phyloP scores from a whole-genome alignment of 441 rosid genomes.

The Manihot esculenta region DNA sequence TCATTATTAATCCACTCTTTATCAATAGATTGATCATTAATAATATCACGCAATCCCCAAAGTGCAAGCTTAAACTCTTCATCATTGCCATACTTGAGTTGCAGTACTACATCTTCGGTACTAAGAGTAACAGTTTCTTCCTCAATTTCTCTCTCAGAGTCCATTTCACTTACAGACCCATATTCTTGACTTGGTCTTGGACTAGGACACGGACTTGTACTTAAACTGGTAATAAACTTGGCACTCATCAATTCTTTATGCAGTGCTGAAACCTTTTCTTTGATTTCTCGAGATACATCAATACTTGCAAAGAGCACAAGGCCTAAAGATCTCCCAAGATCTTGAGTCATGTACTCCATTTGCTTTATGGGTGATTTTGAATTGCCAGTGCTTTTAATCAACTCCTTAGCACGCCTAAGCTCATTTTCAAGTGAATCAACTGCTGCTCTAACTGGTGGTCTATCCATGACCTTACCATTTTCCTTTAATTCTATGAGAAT shows the following conservation, averaged over 20 bases:
- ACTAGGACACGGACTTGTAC: constrained; percentile 33
- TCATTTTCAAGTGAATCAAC: constrained; percentile 46
- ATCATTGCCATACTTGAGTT: constrained; percentile 56
- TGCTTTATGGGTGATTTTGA: constrained; percentile 33
- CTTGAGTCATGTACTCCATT: constrained; percentile 45
- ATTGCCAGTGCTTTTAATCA: constrained; percentile 33
- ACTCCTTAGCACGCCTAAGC: constrained; percentile 38
- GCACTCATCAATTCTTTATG: constrained; percentile 60
- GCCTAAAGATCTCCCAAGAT: constrained; percentile 70
- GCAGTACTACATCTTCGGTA: constrained; percentile 47
- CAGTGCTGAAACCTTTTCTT: constrained; percentile 40
- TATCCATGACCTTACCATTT: constrained; percentile 32
- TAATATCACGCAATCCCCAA: constrained; percentile 29
- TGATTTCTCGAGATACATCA: constrained; percentile 41
- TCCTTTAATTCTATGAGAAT: constrained; percentile 39
- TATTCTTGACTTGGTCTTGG: constrained; percentile 34
- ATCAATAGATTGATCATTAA: constrained; percentile 28
- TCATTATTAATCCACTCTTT: constrained; percentile 50
- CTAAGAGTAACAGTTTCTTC: constrained; percentile 43
- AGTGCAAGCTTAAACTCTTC: constrained; percentile 48
- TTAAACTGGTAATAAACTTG: constrained; percentile 29
- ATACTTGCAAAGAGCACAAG: constrained; percentile 55
- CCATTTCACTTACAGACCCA: constrained; percentile 37
- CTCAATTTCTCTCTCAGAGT: constrained; percentile 43
- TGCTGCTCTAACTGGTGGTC: constrained; percentile 41